Base-by-base conservation (phyloP, 2,329 filamentous ascomycete genomes). In the Trichoderma sp. region DNA sequence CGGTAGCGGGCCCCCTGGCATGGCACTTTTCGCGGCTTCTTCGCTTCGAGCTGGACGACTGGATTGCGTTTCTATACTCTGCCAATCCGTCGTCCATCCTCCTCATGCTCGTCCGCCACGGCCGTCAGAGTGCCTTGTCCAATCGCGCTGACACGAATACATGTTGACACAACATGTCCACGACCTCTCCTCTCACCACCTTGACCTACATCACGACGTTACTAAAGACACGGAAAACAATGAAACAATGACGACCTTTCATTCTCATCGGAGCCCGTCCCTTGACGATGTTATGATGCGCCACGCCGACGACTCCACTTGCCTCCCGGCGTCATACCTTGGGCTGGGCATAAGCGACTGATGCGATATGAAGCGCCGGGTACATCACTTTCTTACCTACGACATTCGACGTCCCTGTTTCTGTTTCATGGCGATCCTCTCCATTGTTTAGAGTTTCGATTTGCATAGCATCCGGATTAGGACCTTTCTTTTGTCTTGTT, bases 21-120 rank as follows among this genome's bases (percentile, higher is more conserved):
- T 78, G 78, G 77, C 77, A 74, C 71, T 74, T 71, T 67, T 76
- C 77, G 34, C 76, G 77, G 55, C 72, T 85, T 70, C 71, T 73
- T 67, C 71, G 67, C 65, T 85, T 84, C 70, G 74, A 77, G 64
- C 77, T 83, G 65, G 68, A 75, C 67, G 74, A 76, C 60, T 85
- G 83, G 82, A 72, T 82, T 67, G 71, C 71, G 45, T 83, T 82
- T 69, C 79, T 85, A 67, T 82, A 79, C 74, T 82, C 82, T 7
- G 63, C 74, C 67, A 77, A 76, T 66, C 81, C 81, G 24, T 85
- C 82, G 44, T 78, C 78, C 71, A 78, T 85, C 65, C 80, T 82
- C 51, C 76, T 79, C 67, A 77, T 84, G 69, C 77, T 85, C 65
- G 78, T 79, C 67, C 78, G 79, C 69, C 76, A 82, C 67, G 75